phyloP scores from a whole-genome alignment of 306 rosid species.

The Medicago lupulina region DNA sequence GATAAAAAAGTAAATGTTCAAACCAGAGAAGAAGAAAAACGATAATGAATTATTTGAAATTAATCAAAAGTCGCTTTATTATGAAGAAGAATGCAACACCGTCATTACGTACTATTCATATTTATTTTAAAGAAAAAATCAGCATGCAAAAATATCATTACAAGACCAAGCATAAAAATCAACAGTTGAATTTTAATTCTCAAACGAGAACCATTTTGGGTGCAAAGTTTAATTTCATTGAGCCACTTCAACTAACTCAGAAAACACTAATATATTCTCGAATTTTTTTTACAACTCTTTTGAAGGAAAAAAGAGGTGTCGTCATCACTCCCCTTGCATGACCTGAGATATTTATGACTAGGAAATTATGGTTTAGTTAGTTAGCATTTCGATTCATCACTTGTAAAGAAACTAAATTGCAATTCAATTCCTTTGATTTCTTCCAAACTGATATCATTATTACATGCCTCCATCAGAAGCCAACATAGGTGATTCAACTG shows the following conservation, averaged over 20 bases:
- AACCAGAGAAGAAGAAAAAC: no score
- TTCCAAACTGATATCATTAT: constrained; percentile 13
- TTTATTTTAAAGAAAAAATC: no score
- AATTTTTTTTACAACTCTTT: neutral
- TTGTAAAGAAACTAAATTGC: constrained; percentile 22
- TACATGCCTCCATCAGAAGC: constrained; percentile 33
- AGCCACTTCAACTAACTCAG: neutral
- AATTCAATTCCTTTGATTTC: neutral
- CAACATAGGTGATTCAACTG: constrained; percentile 37
- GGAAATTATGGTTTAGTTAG: constrained; percentile 4
- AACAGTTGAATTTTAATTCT: neutral
- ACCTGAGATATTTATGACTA: constrained; percentile 12
- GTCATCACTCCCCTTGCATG: neutral
- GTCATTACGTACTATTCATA: no score
- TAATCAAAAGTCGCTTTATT: no score
- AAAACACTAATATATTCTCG: neutral
- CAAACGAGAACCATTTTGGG: no score
- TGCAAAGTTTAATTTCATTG: no score
- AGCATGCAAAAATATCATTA: no score
- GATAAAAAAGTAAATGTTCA: no score
- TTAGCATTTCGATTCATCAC: constrained; percentile 15
- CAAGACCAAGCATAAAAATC: no score
- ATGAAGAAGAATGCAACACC: no score
- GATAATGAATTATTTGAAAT: no score
- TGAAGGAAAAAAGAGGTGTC: neutral